phyloP scores from a whole-genome alignment of 2,329 filamentous ascomycete genomes.

The Domatiomyces globalis region DNA sequence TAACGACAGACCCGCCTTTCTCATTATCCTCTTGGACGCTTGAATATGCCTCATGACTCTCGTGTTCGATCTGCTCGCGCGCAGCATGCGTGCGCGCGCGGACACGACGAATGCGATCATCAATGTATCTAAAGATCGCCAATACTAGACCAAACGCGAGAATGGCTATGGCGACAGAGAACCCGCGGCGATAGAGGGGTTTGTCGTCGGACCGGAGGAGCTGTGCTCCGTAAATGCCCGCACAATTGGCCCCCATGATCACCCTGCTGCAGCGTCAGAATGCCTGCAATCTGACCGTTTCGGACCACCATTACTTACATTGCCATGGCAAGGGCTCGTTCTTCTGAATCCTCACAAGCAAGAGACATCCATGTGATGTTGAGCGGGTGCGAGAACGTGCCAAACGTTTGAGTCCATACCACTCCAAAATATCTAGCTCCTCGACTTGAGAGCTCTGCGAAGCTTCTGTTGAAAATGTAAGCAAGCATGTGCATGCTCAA shows the following conservation, averaged over 20 bases:
- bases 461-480: constrained; percentile 41
- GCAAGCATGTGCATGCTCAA: constrained; percentile 36
- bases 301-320: constrained; percentile 26
- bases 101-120: constrained; percentile 25
- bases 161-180: constrained; percentile 33
- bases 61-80: not conserved
- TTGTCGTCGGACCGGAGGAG: constrained; percentile 42
- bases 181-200: constrained; percentile 39
- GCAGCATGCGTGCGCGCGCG: not conserved
- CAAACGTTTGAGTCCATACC: constrained; percentile 42
- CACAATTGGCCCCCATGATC: constrained; percentile 49
- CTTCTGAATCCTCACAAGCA: constrained; percentile 42
- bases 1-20: not conserved
- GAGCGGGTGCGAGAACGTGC: constrained; percentile 34
- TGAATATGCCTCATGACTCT: not conserved
- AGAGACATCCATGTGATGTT: constrained; percentile 49
- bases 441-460: constrained; percentile 31
- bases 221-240: constrained; percentile 47
- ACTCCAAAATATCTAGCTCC: constrained; percentile 41
- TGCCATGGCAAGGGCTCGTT: constrained; percentile 46
- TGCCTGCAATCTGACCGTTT: not conserved
- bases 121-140: constrained; percentile 31
- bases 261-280: constrained; percentile 24
- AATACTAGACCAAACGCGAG: constrained; percentile 31
- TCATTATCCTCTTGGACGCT: not conserved